Percentiles rank a stretch among this genome's conserved stretches.
Evolutionary conservation across 202 grass and related monocot genomes (phyloP).

Genomic region (Panicum virgatum): DNA sequence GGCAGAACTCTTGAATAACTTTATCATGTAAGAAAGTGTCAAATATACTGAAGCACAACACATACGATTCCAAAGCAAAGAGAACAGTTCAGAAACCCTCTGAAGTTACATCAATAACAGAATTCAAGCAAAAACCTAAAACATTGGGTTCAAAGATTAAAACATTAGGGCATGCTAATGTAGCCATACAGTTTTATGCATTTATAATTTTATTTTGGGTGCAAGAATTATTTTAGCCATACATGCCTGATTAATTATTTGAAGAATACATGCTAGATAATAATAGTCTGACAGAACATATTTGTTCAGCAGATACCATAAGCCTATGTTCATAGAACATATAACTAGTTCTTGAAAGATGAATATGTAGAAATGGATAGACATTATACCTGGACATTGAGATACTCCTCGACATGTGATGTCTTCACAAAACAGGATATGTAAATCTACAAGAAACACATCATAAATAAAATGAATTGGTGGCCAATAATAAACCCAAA

Average conservation of each 20-base stretch:
- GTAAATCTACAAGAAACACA: conserved; percentile 64
- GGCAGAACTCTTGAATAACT: neutral
- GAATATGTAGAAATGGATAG: conserved; percentile 12
- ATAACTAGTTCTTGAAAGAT: neutral
- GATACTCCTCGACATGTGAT: conserved; percentile 89
- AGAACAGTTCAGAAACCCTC: conserved; percentile 4
- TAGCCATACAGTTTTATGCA: neutral
- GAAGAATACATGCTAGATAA: neutral
- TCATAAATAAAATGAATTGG: conserved; percentile 11
- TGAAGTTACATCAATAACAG: neutral
- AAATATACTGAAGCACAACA: neutral
- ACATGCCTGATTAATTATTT: neutral
- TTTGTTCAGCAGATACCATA: conserved; percentile 12
- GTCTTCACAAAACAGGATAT: conserved; percentile 99
- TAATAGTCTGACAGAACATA: neutral
- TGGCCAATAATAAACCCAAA: conserved; percentile 18
- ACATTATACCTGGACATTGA: conserved; percentile 83
- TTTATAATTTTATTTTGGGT: neutral
- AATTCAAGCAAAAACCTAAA: too few relatives aligned
- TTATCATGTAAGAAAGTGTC: neutral
- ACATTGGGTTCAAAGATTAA: neutral
- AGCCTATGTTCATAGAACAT: conserved; percentile 14
- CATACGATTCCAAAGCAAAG: neutral
- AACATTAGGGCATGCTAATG: conserved; percentile 24
- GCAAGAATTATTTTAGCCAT: neutral